Evolutionary conservation across 345 rosid genomes (phyloP).

Genomic region (Eutrema japonicum): DNA sequence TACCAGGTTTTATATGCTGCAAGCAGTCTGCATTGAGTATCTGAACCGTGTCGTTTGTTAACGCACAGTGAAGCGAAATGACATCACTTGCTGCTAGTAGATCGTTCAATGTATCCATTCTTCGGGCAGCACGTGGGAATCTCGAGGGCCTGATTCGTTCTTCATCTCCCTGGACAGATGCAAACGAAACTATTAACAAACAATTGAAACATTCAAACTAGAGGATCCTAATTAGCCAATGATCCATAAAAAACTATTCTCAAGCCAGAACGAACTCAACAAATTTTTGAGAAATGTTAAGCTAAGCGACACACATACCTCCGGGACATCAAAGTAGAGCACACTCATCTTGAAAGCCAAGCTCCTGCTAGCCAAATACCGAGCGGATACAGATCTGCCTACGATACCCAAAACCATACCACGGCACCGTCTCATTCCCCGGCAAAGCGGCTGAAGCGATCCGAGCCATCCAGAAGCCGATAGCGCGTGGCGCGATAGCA

Average conservation of each 20-base stretch:
- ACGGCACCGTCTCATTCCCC: conserved; percentile 97
- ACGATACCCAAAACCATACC: conserved; percentile 93
- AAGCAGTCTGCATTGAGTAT: conserved; percentile 91
- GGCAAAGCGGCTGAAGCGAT: conserved; percentile 86
- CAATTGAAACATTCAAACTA: background rate
- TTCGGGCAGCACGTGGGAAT: conserved; percentile 92
- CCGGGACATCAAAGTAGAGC: conserved; percentile 83
- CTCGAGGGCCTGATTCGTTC: conserved; percentile 56
- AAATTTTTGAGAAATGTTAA: too few species aligned
- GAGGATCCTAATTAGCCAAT: background rate
- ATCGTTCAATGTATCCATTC: conserved; percentile 98
- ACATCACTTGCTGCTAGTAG: conserved; percentile 94
- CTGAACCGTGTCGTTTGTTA: conserved; percentile 90
- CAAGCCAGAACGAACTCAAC: background rate
- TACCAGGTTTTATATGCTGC: conserved; percentile 98
- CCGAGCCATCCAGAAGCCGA: conserved; percentile 99
- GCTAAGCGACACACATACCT: conserved; percentile 49
- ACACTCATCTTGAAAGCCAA: conserved; percentile 98
- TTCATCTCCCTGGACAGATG: conserved; percentile 64
- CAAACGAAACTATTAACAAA: conserved; percentile 24
- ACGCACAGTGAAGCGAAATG: conserved; percentile 88
- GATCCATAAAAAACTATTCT: too few species aligned
- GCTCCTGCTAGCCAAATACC: conserved; percentile 78
- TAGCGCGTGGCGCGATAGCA: conserved; percentile 82
- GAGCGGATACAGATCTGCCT: conserved; percentile 92